phyloP scores from a whole-genome alignment of 176 grass and related monocot genomes.

The Rhynchospora tenuis region DNA sequence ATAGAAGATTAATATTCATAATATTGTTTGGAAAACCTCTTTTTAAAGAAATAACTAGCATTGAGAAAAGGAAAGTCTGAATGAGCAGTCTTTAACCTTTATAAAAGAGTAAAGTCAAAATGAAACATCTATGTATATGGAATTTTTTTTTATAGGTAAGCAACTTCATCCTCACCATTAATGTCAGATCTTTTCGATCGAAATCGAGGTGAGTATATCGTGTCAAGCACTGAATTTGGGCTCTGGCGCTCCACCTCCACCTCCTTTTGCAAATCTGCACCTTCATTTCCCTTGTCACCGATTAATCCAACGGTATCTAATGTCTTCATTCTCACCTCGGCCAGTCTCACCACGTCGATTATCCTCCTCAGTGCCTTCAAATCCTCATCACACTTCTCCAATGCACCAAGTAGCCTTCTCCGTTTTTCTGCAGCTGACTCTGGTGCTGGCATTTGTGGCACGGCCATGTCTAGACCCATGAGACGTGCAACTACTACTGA shows the following conservation, averaged over 20 bases:
- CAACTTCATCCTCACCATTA: slow-evolving; percentile 9
- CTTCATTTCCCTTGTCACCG: slow-evolving; percentile 3
- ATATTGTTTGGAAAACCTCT: background rate
- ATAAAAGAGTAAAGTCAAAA: background rate
- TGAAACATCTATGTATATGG: background rate
- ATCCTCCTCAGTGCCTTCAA: slow-evolving; percentile 72
- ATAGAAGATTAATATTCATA: background rate
- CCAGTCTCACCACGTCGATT: slow-evolving; percentile 66
- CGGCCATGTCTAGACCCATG: slow-evolving; percentile 70
- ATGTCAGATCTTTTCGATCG: slow-evolving; percentile 48
- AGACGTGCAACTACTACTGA: slow-evolving; percentile 70
- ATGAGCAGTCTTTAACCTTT: background rate
- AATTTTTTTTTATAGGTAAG: background rate
- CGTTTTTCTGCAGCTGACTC: slow-evolving; percentile 60
- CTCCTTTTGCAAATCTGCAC: slow-evolving; percentile 16
- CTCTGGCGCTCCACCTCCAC: slow-evolving; percentile 40
- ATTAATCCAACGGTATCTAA: slow-evolving; percentile 6
- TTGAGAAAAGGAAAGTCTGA: background rate
- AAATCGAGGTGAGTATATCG: slow-evolving; percentile 73
- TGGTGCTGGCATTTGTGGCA: slow-evolving; percentile 15
- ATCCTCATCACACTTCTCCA: slow-evolving; percentile 98
- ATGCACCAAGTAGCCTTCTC: slow-evolving; percentile 72
- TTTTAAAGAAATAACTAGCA: background rate
- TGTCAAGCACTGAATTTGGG: slow-evolving; percentile 85
- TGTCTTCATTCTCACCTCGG: slow-evolving; percentile 46